A percentile compares a stretch with the other conserved stretches of the same genome.
Evolutionary conservation across 495 filamentous ascomycete species (phyloP).

Genomic region (Penicillium riverlandense): DNA sequence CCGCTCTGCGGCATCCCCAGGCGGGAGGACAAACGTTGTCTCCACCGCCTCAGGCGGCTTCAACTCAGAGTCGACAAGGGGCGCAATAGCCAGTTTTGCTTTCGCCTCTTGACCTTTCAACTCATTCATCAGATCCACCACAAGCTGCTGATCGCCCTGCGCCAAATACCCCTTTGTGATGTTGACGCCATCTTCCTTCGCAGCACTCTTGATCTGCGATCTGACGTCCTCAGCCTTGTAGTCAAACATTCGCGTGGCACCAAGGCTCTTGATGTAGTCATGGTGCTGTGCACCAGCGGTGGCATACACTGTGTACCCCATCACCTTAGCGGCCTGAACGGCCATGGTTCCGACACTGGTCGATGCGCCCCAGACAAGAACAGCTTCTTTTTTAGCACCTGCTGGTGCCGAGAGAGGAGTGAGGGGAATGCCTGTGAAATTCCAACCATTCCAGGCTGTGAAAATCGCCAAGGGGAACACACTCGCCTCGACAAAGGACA

Average conservation of each 20-base stretch:
- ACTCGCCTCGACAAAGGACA: slow-evolving; percentile 32
- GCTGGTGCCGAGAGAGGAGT: slow-evolving; percentile 16
- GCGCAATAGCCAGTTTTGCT: neutral
- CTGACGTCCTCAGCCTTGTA: slow-evolving; percentile 33
- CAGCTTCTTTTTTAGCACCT: slow-evolving; percentile 18
- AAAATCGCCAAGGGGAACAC: slow-evolving; percentile 29
- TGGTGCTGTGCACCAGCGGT: slow-evolving; percentile 39
- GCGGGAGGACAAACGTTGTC: slow-evolving; percentile 19
- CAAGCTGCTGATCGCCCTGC: slow-evolving; percentile 10
- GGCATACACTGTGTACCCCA: slow-evolving; percentile 39
- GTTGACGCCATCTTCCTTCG: slow-evolving; percentile 24
- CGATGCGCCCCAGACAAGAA: slow-evolving; percentile 44
- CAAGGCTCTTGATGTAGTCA: slow-evolving; percentile 34
- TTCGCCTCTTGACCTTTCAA: slow-evolving; percentile 19
- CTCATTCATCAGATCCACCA: slow-evolving; percentile 23
- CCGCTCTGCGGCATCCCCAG: slow-evolving; percentile 14
- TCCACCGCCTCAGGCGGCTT: slow-evolving; percentile 22
- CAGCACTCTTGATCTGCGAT: slow-evolving; percentile 25
- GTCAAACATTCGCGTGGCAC: slow-evolving; percentile 37
- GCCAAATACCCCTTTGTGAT: slow-evolving; percentile 24
- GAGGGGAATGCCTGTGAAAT: slow-evolving; percentile 26
- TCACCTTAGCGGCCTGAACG: slow-evolving; percentile 31
- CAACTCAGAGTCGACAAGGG: slow-evolving; percentile 18
- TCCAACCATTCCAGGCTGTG: slow-evolving; percentile 25
- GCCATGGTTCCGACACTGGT: slow-evolving; percentile 34